These are phyloP conservation scores for Aspergillus udagawae DNA, from an alignment of 2,329 filamentous ascomycete genomes.

Conservation along the genomic window DNA sequence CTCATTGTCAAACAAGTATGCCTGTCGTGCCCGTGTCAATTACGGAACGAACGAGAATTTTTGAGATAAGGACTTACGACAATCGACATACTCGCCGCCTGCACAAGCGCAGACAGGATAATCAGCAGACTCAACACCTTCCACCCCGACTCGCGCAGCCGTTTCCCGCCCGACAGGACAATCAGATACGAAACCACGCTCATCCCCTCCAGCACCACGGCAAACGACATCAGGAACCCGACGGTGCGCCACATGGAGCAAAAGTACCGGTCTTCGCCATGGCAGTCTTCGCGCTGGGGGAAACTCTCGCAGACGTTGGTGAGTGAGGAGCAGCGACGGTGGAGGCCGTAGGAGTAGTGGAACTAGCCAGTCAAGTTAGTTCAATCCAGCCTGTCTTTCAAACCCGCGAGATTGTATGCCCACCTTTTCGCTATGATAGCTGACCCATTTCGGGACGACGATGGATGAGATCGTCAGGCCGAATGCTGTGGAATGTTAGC, in stretches of 20 bases:
- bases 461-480: slow-evolving; percentile 45
- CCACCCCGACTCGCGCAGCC: slow-evolving; percentile 79
- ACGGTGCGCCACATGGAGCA: slow-evolving; percentile 89
- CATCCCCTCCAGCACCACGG: slow-evolving; percentile 75
- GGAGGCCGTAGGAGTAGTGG: slow-evolving; percentile 69
- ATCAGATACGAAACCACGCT: slow-evolving; percentile 75
- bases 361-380: slow-evolving; percentile 41
- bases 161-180: slow-evolving; percentile 72
- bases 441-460: slow-evolving; percentile 46
- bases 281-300: slow-evolving; percentile 65
- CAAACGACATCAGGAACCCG: slow-evolving; percentile 82
- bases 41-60: neutral
- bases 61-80: slow-evolving; percentile 60
- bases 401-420: neutral
- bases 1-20: slow-evolving; percentile 79
- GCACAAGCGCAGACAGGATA: slow-evolving; percentile 60
- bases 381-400: neutral
- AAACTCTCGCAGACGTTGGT: slow-evolving; percentile 55
- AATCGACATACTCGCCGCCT: slow-evolving; percentile 74
- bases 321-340: slow-evolving; percentile 72
- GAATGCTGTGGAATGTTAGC: slow-evolving; percentile 29
- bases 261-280: slow-evolving; percentile 66
- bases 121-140: slow-evolving; percentile 67
- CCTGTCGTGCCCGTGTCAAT: slow-evolving; percentile 46
- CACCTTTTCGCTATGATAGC: slow-evolving; percentile 44